phyloP scores from a whole-genome alignment of 2,329 filamentous ascomycete genomes.

The Metarhizium rileyi region DNA sequence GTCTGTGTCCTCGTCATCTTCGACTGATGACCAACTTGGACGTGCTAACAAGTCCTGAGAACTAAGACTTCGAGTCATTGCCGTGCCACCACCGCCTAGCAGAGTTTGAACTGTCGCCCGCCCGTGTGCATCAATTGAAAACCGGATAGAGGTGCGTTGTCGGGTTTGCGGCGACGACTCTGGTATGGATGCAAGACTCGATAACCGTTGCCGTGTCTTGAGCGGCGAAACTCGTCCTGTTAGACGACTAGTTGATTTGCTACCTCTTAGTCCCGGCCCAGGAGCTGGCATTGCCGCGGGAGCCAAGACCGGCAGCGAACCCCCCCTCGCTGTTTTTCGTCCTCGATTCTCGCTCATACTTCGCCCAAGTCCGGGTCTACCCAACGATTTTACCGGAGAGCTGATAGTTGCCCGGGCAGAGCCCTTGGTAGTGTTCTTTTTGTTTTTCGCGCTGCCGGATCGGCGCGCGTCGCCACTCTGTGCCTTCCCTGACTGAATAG shows the following conservation, averaged over 20 bases:
- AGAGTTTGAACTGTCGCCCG: conserved; percentile 45
- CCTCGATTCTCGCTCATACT: conserved; percentile 45
- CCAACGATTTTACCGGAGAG: conserved; percentile 42
- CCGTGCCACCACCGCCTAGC: conserved; percentile 24
- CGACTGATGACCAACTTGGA: conserved; percentile 35
- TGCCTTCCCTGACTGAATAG: conserved; percentile 17
- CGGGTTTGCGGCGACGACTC: conserved; percentile 35
- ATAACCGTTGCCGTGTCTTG: conserved; percentile 40
- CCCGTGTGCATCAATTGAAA: conserved; percentile 54
- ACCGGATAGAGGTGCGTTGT: conserved; percentile 47
- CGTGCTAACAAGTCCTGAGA: conserved; percentile 19
- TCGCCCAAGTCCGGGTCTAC: conserved; percentile 39
- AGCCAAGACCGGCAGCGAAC: conserved; percentile 37
- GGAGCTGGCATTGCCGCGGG: conserved; percentile 28
- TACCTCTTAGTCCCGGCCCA: conserved; percentile 20
- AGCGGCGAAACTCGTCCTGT: conserved; percentile 42
- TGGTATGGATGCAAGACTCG: conserved; percentile 47
- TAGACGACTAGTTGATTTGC: conserved; percentile 27
- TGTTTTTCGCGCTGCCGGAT: conserved; percentile 34
- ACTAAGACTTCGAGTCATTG: conserved; percentile 19
- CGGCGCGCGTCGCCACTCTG: conserved; percentile 27
- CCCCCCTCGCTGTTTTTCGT: conserved; percentile 30
- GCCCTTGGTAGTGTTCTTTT: conserved; percentile 28
- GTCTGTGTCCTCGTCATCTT: conserved; percentile 49
- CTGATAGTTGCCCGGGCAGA: conserved; percentile 31